These are phyloP conservation scores for Saccharomycopsis sp. DNA, from an alignment of 805 yeast species.

Conservation along the genomic window DNA sequence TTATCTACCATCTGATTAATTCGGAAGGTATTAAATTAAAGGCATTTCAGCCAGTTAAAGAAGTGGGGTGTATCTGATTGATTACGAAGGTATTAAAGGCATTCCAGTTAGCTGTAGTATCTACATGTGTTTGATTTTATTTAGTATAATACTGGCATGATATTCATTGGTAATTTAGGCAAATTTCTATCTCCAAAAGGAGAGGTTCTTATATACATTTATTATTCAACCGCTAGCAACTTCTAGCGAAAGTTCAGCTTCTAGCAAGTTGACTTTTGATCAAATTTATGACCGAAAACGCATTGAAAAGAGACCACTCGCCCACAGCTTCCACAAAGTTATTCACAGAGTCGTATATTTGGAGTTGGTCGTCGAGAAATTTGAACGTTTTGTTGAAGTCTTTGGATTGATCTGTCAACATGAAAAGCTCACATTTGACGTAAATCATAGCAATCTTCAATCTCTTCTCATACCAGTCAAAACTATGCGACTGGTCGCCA, in stretches of 20 bases:
- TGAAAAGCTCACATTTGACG: slow-evolving; percentile 69
- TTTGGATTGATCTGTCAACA: slow-evolving; percentile 65
- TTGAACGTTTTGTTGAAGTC: slow-evolving; percentile 51
- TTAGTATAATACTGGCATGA: too few species aligned
- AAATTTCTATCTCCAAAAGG: too few species aligned
- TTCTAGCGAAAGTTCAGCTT: too few species aligned
- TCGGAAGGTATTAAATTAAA: not conserved
- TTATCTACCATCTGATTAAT: not conserved
- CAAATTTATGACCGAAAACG: slow-evolving; percentile 51
- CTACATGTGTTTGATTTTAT: too few species aligned
- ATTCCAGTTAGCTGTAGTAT: too few species aligned
- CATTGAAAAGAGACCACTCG: slow-evolving; percentile 66
- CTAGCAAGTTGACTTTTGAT: slow-evolving; percentile 63
- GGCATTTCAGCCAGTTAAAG: not conserved
- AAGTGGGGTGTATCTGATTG: too few species aligned
- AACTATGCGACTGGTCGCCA: slow-evolving; percentile 68
- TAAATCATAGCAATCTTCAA: slow-evolving; percentile 62
- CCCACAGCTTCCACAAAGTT: slow-evolving; percentile 55
- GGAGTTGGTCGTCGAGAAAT: slow-evolving; percentile 57
- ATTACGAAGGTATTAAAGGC: too few species aligned
- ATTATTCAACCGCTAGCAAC: too few species aligned
- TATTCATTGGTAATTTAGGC: too few species aligned
- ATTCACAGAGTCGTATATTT: slow-evolving; percentile 48
- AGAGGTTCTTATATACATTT: not conserved
- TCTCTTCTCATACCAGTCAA: slow-evolving; percentile 91